Evolutionary conservation across 352 stramenopile genomes (phyloP), one percentile per base, ranked within the genome.

Genomic region (Globisporangium megalacanthum): DNA sequence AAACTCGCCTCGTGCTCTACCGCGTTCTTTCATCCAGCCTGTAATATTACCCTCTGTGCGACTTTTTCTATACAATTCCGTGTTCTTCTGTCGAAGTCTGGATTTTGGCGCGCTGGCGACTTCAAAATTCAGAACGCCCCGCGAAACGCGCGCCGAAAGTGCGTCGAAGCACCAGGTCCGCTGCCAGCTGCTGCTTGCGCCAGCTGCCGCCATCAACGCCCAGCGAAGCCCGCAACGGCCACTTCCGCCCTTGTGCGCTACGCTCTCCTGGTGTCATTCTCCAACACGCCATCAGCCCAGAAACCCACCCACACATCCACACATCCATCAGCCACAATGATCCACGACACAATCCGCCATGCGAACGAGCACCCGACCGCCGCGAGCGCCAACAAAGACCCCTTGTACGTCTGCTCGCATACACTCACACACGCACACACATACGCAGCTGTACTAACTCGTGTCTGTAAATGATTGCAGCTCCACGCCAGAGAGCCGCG

Each of bases 401-500:
- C 31, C 42, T 48, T 48, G 42, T 48, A 48, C 42, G 42, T 48
- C 25, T 29, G 25, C 25, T 29, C 14, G 15, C n/a, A 19, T 49
- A 31, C 19, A n/a, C 14, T 20, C 4, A 35, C 19, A 13, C 4
- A 29, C 45, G 19, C 9, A 25, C 44, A 19, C 3, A 50, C 45
- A 8, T 11, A 35, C 45, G 19, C 0, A 44, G 17, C 25, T 33
- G 17, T 11, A 4, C 47, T 50, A 17, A 50, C 29, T 17, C 13
- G 25, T 14, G n/a, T 41, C 3, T 10, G 6, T 10, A 37, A 11
- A 2, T 17, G 6, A 4, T 54, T 58, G 20, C 49, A 60, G 54
- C 49, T 7, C n/a, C 42, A 60, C 46, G 35, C 66, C 33, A 10
- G 67, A 45, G 63, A 60, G 31, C 46, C 70, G 58, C 19, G 31